Conservation (phyloP, 176 grass and related monocot genomes). For the Saccharum officinarum region DNA sequence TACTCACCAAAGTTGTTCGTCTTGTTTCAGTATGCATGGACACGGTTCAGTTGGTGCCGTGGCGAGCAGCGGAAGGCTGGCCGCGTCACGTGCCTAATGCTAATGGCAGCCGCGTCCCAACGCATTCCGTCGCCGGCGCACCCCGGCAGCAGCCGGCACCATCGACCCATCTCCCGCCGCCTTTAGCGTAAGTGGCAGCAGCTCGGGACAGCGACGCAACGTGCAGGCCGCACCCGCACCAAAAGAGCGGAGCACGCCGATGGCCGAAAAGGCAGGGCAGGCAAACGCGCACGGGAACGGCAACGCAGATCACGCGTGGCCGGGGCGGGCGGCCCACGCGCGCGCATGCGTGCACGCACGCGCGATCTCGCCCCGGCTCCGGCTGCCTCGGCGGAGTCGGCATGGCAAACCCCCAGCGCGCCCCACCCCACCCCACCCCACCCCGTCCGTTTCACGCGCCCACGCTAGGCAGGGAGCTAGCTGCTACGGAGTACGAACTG, state of each 20-base stretch:
- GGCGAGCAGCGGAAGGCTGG: too few relatives aligned
- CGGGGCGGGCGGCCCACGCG: background rate
- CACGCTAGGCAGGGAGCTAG: too few relatives aligned
- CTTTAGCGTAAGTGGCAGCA: background rate
- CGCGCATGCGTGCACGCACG: background rate
- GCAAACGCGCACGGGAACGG: background rate
- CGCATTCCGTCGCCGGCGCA: too few relatives aligned
- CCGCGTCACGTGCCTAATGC: too few relatives aligned
- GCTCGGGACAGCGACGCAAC: conserved; percentile 14
- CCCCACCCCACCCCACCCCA: background rate
- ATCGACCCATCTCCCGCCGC: background rate
- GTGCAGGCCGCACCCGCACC: background rate
- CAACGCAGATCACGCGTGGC: background rate
- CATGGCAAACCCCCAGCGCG: background rate
- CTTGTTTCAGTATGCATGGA: too few relatives aligned
- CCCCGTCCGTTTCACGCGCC: background rate
- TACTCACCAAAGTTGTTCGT: too few relatives aligned
- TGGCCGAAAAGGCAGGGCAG: too few relatives aligned
- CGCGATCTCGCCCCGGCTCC: background rate
- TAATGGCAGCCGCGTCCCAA: too few relatives aligned
- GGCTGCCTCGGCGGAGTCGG: background rate
- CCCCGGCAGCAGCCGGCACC: too few relatives aligned
- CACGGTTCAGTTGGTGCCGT: too few relatives aligned
- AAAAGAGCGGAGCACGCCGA: conserved; percentile 19
- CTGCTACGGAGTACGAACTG: background rate